Conservation (phyloP, 75 land plant species). For the Picea glauca region DNA sequence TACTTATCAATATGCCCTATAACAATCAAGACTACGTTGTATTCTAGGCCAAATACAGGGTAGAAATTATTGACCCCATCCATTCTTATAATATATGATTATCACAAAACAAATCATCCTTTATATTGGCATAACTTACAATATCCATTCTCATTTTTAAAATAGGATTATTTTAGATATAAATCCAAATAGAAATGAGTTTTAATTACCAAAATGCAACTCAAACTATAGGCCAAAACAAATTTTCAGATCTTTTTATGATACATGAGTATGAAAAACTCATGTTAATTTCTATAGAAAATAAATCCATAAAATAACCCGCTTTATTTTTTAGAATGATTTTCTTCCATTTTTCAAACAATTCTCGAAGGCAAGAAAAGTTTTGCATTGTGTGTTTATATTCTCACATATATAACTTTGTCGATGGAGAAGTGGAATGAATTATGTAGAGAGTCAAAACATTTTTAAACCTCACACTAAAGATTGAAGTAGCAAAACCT, state of each 20-base stretch:
- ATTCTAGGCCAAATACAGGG: conserved; percentile 93
- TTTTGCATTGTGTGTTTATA: too few relatives aligned
- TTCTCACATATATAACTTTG: too few relatives aligned
- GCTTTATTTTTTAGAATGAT: not conserved
- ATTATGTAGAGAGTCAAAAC: too few relatives aligned
- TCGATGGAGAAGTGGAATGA: too few relatives aligned
- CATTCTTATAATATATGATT: conserved; percentile 83
- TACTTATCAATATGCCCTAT: conserved; percentile 96
- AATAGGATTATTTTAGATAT: not conserved
- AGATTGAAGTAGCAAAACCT: too few relatives aligned
- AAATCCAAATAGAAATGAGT: not conserved
- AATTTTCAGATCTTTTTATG: not conserved
- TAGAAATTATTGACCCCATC: conserved; percentile 95
- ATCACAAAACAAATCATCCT: not conserved
- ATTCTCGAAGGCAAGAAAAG: too few relatives aligned
- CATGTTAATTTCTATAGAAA: too few relatives aligned
- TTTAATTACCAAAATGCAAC: not conserved
- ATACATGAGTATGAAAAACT: not conserved
- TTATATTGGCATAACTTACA: not conserved
- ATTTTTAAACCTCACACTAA: too few relatives aligned
- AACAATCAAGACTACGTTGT: conserved; percentile 92
- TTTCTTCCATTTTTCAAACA: not conserved
- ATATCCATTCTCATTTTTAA: not conserved
- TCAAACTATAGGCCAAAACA: not conserved
- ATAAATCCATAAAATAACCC: too few relatives aligned